phyloP scores from a whole-genome alignment of 1,284 basidiomycete genomes.

The Marasmius tenuissimus region DNA sequence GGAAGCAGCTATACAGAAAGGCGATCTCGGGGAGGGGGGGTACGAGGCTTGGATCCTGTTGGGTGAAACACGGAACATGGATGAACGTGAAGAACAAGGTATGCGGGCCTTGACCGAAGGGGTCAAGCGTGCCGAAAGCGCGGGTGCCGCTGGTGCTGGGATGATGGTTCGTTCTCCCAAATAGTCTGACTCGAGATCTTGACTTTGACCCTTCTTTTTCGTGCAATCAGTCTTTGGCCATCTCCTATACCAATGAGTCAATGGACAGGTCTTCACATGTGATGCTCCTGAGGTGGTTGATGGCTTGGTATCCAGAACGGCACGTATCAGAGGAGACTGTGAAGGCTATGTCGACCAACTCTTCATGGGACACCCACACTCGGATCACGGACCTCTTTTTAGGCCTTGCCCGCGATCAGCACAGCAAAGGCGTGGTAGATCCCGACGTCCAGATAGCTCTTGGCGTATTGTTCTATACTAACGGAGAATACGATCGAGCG shows the following conservation, averaged over 20 bases:
- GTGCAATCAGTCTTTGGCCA: constrained; percentile 88
- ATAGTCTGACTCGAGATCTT: constrained; percentile 2
- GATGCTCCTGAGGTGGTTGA: constrained; percentile 88
- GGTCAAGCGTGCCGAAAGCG: constrained; percentile 61
- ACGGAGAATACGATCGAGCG: constrained; percentile 75
- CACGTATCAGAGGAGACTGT: constrained; percentile 59
- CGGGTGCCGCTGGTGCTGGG: constrained; percentile 69
- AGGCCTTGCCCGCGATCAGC: constrained; percentile 79
- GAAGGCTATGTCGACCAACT: constrained; percentile 54
- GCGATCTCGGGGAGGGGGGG: constrained; percentile 74
- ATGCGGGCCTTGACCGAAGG: constrained; percentile 76
- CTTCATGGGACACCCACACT: constrained; percentile 86
- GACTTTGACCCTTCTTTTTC: constrained; percentile 1
- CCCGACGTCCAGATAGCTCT: constrained; percentile 93
- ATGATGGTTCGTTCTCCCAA: constrained; percentile 66
- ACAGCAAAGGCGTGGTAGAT: constrained; percentile 73
- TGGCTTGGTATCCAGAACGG: constrained; percentile 72
- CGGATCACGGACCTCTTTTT: constrained; percentile 86
- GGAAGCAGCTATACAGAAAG: constrained; percentile 85
- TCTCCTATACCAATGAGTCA: constrained; percentile 96
- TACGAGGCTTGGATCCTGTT: constrained; percentile 94
- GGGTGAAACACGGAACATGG: constrained; percentile 94
- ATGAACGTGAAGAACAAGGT: constrained; percentile 84
- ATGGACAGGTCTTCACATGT: constrained; percentile 88
- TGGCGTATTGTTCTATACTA: constrained; percentile 92